Evolutionary conservation across 352 stramenopile species (phyloP), one percentile per base, ranked within the genome.

Genomic region (Phytophthora quininea): DNA sequence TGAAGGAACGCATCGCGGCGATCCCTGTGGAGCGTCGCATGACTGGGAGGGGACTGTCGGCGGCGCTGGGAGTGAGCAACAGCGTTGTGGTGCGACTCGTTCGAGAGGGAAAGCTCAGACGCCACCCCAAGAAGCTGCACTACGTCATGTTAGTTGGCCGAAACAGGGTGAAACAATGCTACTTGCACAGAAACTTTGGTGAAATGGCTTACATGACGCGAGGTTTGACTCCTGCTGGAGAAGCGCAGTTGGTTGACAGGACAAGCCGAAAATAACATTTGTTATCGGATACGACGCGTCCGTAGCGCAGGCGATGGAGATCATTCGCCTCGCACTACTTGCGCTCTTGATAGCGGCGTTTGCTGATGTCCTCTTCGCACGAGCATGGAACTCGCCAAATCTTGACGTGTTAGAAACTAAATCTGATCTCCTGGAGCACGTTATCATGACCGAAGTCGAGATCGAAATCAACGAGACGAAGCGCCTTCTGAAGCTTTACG

Each of bases 41-140:
- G 70, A 74, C 70, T 10, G 70, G 70, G 15, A 71, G 70, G 54
- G 65, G 65, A 3, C 46, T 77, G 12, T 77, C 70, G 1, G 67
- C 65, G 11, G 70, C 70, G 29, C 60, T 77, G 14, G 53, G 37
- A 15, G 65, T 77, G 47, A 77, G 70, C 70, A 77, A 77, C 37
- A 77, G 70, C 31, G 70, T 77, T 11, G 67, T 77, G 19, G 70
- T 77, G 52, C 60, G 70, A 10, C 65, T 77, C 3, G 73, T 77
- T 57, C 73, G 31, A 68, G 48, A 43, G 70, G 70, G 70, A n/a
- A 77, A 77, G 32, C 57, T 77, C 14, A 59, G 66, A 29, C 70
- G 70, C n/a, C 70, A 77, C 48, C 70, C 70, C 3, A 77, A 77
- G 52, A 77, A 77, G 40, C 56, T 77, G 42, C 70, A 77, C 43